A percentile compares a stretch with the other conserved stretches of the same genome.
These are phyloP conservation scores for Scalesia atractyloides DNA, from an alignment of 129 eudicot species.

Conservation along the genomic window DNA sequence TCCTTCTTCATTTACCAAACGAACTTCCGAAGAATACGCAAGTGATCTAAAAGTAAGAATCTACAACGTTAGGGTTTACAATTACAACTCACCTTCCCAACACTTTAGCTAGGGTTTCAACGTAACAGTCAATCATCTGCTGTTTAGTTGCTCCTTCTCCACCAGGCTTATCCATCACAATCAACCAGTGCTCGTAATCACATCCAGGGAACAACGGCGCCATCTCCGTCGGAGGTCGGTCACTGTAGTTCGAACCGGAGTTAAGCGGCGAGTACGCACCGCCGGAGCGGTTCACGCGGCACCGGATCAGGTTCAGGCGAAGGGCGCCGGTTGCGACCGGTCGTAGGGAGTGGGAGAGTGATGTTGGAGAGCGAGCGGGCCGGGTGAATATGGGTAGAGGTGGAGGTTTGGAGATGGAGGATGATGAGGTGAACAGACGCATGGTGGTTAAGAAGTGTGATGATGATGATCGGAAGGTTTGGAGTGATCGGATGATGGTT, in stretches of 20 bases:
- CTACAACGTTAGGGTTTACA: background rate
- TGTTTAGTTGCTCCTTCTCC: slow-evolving; percentile 85
- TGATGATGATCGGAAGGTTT: slow-evolving; percentile 39
- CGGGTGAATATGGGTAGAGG: slow-evolving; percentile 49
- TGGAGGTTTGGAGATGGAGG: slow-evolving; percentile 42
- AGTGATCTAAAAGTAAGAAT: background rate
- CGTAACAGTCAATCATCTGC: slow-evolving; percentile 88
- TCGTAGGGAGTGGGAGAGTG: slow-evolving; percentile 50
- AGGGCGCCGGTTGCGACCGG: slow-evolving; percentile 27
- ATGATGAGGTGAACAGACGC: slow-evolving; percentile 49
- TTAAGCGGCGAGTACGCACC: slow-evolving; percentile 88
- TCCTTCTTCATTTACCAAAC: no score
- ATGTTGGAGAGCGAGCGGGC: slow-evolving; percentile 33
- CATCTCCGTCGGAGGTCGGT: slow-evolving; percentile 97
- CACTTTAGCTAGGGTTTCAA: slow-evolving; percentile 78
- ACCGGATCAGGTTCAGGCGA: slow-evolving; percentile 54
- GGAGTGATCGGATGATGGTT: slow-evolving; percentile 40
- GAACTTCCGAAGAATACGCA: no score
- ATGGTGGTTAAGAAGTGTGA: slow-evolving; percentile 24
- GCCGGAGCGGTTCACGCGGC: slow-evolving; percentile 74
- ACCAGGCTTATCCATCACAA: slow-evolving; percentile 94
- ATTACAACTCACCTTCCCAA: slow-evolving; percentile 57
- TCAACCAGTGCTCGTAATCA: slow-evolving; percentile 95
- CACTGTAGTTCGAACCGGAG: slow-evolving; percentile 71
- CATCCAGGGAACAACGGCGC: slow-evolving; percentile 97